These are phyloP conservation scores for Flaveria brownii DNA, from an alignment of 129 eudicot species.

Conservation along the genomic window DNA sequence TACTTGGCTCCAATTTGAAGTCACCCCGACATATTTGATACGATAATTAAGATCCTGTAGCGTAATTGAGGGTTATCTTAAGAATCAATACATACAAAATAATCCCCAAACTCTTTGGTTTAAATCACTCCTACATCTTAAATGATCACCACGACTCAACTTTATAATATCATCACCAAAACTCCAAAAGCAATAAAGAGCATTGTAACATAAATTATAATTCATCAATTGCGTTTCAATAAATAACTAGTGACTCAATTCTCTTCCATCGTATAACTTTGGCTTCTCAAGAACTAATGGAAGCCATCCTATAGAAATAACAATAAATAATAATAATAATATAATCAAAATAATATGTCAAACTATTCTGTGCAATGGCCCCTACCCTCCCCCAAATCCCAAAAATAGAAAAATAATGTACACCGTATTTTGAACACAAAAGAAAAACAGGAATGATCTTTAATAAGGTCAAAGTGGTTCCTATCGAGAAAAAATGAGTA, in stretches of 20 bases:
- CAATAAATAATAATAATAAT: conserved; percentile 24
- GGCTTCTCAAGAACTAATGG: conserved; percentile 36
- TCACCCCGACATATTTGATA: too few relatives aligned
- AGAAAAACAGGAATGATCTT: conserved; percentile 14
- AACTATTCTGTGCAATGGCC: conserved; percentile 23
- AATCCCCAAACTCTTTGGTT: not conserved
- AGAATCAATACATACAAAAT: too few relatives aligned
- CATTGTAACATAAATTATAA: not conserved
- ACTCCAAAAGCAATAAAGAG: not conserved
- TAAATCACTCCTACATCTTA: not conserved
- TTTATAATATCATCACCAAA: not conserved
- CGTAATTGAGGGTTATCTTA: too few relatives aligned
- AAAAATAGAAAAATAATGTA: conserved; percentile 21
- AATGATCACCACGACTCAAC: not conserved
- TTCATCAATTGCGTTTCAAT: not conserved
- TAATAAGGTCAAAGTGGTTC: conserved; percentile 12
- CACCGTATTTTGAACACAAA: conserved; percentile 27
- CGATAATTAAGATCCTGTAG: too few relatives aligned
- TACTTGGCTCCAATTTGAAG: too few relatives aligned
- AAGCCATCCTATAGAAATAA: conserved; percentile 21
- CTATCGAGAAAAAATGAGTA: conserved; percentile 19
- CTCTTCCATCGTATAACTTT: conserved; percentile 17
- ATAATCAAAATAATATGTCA: conserved; percentile 26
- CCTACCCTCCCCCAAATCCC: not conserved
- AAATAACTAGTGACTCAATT: conserved; percentile 19